phyloP scores from a whole-genome alignment of 176 grass and related monocot species.

The Zea luxurians region DNA sequence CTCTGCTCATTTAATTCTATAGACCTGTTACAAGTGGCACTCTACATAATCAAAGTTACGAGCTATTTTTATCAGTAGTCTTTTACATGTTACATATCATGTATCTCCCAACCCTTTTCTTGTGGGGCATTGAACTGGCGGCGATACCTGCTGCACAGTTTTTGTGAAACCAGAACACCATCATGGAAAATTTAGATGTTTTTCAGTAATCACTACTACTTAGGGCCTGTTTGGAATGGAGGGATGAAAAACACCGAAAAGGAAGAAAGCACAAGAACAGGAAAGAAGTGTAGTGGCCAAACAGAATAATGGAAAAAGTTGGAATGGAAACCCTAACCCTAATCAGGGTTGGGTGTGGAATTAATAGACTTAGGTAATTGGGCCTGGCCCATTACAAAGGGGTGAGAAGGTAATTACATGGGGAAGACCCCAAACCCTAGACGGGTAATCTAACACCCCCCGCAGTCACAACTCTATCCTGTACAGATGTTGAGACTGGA shows the following conservation, averaged over 20 bases:
- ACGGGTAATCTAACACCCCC: too few relatives aligned
- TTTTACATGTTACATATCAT: background rate
- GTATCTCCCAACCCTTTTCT: background rate
- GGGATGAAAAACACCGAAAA: background rate
- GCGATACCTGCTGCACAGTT: background rate
- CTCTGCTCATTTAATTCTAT: background rate
- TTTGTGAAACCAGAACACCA: background rate
- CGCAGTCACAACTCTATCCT: too few relatives aligned
- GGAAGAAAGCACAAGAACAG: background rate
- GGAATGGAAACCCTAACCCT: too few relatives aligned
- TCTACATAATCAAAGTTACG: background rate
- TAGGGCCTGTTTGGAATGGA: background rate
- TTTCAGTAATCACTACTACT: background rate
- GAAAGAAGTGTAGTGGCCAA: background rate
- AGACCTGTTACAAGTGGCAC: background rate
- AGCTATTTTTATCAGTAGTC: background rate
- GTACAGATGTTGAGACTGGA: too few relatives aligned
- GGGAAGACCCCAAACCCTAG: too few relatives aligned
- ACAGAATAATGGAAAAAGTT: background rate
- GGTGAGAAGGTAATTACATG: too few relatives aligned
- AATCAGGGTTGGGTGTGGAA: too few relatives aligned
- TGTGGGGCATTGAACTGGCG: background rate
- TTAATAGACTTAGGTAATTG: too few relatives aligned
- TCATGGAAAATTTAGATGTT: background rate
- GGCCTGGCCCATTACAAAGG: too few relatives aligned